These are phyloP conservation scores for Bolboschoenoplectus hybrid DNA, from an alignment of 202 grass and related monocot genomes.

Conservation along the genomic window DNA sequence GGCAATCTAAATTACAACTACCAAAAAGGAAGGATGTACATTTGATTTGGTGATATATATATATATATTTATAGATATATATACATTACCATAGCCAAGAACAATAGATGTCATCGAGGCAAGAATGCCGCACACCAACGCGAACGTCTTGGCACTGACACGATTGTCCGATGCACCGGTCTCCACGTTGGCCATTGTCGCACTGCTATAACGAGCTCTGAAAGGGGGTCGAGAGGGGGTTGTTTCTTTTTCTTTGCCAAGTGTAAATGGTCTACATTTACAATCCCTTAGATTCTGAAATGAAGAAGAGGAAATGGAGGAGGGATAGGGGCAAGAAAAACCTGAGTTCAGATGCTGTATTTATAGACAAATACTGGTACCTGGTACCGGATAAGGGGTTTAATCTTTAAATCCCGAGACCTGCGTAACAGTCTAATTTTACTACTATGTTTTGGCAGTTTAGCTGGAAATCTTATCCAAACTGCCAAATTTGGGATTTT, in stretches of 20 bases:
- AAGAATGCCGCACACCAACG: slow-evolving; percentile 33
- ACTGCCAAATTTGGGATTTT: background rate
- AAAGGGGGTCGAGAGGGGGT: background rate
- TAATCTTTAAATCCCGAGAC: background rate
- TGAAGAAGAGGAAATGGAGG: background rate
- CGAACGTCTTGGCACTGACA: slow-evolving; percentile 3
- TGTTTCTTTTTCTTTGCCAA: background rate
- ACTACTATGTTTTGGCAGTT: background rate
- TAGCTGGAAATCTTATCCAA: slow-evolving; percentile 15
- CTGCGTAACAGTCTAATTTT: background rate
- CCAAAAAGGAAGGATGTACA: background rate
- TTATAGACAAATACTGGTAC: background rate
- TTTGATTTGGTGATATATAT: background rate
- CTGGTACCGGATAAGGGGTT: background rate
- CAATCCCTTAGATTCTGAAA: background rate
- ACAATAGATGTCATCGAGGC: slow-evolving; percentile 46
- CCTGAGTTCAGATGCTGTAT: background rate
- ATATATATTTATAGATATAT: background rate
- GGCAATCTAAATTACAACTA: background rate
- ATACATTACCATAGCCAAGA: slow-evolving; percentile 36
- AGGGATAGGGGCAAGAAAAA: background rate
- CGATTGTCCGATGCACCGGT: background rate
- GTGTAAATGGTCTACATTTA: background rate
- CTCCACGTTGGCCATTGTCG: slow-evolving; percentile 25
- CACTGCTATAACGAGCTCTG: background rate